Base-by-base conservation (phyloP, 1,284 basidiomycete genomes). In the Papiliotrema laurentii region DNA sequence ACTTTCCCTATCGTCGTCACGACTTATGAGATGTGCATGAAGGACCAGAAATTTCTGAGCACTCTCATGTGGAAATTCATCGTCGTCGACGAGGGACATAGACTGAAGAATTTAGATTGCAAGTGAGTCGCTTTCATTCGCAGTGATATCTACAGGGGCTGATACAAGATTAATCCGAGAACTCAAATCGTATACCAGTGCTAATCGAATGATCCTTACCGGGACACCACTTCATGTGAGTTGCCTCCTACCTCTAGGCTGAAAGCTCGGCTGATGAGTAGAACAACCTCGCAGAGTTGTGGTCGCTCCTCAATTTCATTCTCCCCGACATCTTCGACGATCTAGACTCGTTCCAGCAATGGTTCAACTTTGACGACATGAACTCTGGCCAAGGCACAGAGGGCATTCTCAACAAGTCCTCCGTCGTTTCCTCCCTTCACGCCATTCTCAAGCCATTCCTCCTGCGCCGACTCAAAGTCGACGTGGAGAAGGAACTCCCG, bases 291-390 rank as follows among this genome's bases (percentile, higher is more conserved):
- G 80, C 84, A 10, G 93, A 98, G 69, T 78, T 98, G 2, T 97
- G 92, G 92, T 86, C 89, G 1, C 77, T 97, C 6, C 82, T 98
- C 37, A 96, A 97, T 68, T 98, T 97, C 62, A 87, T 96, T 53
- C 79, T 94, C 2, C 91, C 91, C 0, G 85, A 89, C 61, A 85
- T 97, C 51, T 98, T 98, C 70, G 82, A 86, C 53, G 89, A 97
- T 61, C 76, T 94, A 22, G 84, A 89, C 50, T 82, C 86, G 0
- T 97, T 96, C 75, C 89, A 94, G 73, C 82, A 89, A 67, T 92
- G 89, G 90, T 89, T 66, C 52, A 80, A 74, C 53, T 70, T 75
- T 41, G 66, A 62, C 45, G 63, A 71, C 49, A 62, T 71, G 62
- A 54, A 59, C 45, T 43, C 47, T 11, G 54, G 51, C 45, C 30